Conservation (phyloP, 1,284 basidiomycete species). For the Rhodotorula sp. region DNA sequence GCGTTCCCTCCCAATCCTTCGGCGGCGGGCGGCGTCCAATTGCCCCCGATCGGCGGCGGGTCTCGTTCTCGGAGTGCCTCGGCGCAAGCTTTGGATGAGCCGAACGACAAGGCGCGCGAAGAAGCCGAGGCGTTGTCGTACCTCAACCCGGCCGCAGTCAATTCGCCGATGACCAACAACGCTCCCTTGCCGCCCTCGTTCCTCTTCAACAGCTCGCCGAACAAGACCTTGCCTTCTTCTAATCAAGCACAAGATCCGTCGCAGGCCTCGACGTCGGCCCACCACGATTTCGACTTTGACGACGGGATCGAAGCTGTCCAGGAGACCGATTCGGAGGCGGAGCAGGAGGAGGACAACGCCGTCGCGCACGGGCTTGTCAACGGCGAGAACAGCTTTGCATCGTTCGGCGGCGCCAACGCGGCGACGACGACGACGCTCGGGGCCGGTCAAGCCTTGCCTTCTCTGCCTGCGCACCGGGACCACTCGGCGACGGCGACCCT, state of each 20-base stretch:
- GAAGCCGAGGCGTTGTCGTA: constrained; percentile 10
- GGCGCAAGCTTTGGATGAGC: constrained; percentile 2
- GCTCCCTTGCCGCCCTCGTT: not conserved
- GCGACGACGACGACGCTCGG: not conserved
- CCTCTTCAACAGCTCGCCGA: not conserved
- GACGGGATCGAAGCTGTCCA: constrained; percentile 1
- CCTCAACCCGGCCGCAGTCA: not conserved
- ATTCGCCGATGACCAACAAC: not conserved
- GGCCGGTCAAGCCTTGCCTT: not conserved
- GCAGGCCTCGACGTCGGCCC: not conserved
- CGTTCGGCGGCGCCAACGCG: not conserved
- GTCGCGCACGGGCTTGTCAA: not conserved
- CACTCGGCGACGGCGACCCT: constrained; percentile 30
- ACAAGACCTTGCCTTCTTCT: not conserved
- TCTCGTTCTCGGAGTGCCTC: constrained; percentile 5
- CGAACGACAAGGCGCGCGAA: constrained; percentile 6
- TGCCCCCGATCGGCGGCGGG: constrained; percentile 20
- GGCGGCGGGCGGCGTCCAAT: constrained; percentile 1
- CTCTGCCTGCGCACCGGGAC: constrained; percentile 10
- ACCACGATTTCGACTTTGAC: not conserved
- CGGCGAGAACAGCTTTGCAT: not conserved
- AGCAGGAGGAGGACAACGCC: not conserved
- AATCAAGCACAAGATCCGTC: not conserved
- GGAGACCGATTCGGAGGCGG: constrained; percentile 4
- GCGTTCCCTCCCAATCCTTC: not conserved